Conservation (phyloP, 1,284 basidiomycete genomes). For the Volvariella surrecta region DNA sequence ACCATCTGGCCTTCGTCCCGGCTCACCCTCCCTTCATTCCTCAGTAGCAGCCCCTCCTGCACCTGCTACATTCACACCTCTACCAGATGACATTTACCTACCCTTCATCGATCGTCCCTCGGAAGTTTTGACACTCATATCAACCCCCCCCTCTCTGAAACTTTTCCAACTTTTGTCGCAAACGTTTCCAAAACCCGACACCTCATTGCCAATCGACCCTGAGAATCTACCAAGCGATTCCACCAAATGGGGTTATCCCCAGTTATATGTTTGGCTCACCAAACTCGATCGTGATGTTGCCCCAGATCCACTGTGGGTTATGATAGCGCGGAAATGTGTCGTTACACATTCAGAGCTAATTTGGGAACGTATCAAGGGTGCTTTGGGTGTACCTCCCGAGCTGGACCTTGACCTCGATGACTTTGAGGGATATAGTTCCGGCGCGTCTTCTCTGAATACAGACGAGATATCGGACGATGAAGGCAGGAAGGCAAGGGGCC, state of each 20-base stretch:
- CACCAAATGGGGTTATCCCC: conserved; percentile 45
- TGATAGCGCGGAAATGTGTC: conserved; percentile 56
- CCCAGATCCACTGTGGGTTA: conserved; percentile 57
- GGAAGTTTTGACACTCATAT: conserved; percentile 57
- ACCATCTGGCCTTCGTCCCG: conserved; percentile 6
- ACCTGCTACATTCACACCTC: conserved; percentile 56
- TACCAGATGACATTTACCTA: conserved; percentile 61
- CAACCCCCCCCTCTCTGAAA: conserved; percentile 51
- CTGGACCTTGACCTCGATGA: conserved; percentile 48
- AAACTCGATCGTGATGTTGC: conserved; percentile 47
- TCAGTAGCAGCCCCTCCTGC: conserved; percentile 11
- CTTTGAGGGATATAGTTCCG: conserved; percentile 12
- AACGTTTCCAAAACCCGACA: conserved; percentile 38
- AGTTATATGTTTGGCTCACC: conserved; percentile 55
- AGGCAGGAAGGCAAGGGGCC: conserved; percentile 23
- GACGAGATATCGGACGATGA: conserved; percentile 30
- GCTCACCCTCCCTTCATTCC: conserved; percentile 10
- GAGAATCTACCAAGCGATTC: conserved; percentile 33
- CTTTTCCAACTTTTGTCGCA: conserved; percentile 64
- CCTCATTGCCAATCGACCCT: conserved; percentile 11
- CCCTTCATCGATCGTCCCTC: conserved; percentile 68
- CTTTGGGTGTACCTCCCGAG: conserved; percentile 69
- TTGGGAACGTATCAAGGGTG: conserved; percentile 76
- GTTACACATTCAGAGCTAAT: conserved; percentile 65
- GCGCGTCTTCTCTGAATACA: conserved; percentile 13